Evolutionary conservation across 2,329 filamentous ascomycete genomes (phyloP).

Genomic region (Ascochyta lentis): DNA sequence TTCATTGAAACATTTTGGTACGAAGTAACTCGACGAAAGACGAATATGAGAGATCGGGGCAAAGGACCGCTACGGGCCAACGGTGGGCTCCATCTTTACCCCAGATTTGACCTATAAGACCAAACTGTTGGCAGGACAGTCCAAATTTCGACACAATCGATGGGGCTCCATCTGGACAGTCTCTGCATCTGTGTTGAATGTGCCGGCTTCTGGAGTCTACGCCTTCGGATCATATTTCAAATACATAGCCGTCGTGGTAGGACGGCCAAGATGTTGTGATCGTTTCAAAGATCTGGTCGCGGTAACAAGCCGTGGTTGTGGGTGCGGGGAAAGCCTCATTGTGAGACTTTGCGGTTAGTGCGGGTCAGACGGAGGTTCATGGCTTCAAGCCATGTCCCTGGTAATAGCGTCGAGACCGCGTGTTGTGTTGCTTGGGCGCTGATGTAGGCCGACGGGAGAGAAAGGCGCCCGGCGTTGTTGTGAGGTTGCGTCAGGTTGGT

Average conservation of each 20-base stretch:
- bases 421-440: neutral
- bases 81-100: neutral
- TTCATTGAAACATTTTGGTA: neutral
- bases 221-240: neutral
- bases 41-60: neutral
- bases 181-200: neutral
- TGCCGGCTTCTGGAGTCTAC: neutral
- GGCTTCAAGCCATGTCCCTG: neutral
- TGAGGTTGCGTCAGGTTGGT: neutral
- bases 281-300: constrained; percentile 3
- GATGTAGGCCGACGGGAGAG: neutral
- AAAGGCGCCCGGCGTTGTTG: neutral
- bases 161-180: neutral
- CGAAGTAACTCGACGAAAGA: neutral
- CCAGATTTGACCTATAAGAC: neutral
- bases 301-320: constrained; percentile 1
- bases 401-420: neutral
- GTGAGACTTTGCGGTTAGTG: constrained; percentile 10
- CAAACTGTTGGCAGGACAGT: neutral
- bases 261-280: constrained; percentile 2
- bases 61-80: constrained; percentile 4
- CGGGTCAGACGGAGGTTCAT: constrained; percentile 7
- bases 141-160: neutral
- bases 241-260: neutral
- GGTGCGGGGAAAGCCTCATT: constrained; percentile 15